A percentile compares a stretch with the other conserved stretches of the same genome.
These are phyloP conservation scores for Saturnispora gosingensis DNA, from an alignment of 805 yeast species.

Conservation along the genomic window DNA sequence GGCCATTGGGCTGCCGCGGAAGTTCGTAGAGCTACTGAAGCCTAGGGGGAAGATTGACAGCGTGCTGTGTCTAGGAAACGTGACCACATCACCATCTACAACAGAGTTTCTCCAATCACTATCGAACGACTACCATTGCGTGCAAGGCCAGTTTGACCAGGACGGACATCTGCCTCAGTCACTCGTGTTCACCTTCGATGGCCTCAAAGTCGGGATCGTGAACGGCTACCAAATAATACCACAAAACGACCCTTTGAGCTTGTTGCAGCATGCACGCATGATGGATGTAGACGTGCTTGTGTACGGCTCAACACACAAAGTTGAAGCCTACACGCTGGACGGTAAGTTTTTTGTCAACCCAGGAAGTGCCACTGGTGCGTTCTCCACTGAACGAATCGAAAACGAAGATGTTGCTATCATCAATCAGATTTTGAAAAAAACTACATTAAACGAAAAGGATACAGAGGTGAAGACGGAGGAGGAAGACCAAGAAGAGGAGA, in stretches of 20 bases:
- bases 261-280: slow-evolving; percentile 76
- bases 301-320: slow-evolving; percentile 90
- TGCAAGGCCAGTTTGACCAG: slow-evolving; percentile 76
- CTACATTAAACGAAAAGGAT: slow-evolving; percentile 6
- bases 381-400: slow-evolving; percentile 52
- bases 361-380: slow-evolving; percentile 94
- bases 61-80: slow-evolving; percentile 79
- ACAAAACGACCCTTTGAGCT: slow-evolving; percentile 74
- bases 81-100: slow-evolving; percentile 58
- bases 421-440: slow-evolving; percentile 22
- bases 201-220: slow-evolving; percentile 71
- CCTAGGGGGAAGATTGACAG: slow-evolving; percentile 77
- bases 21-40: slow-evolving; percentile 66
- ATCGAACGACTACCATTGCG: slow-evolving; percentile 65
- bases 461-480: neutral
- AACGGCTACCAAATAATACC: slow-evolving; percentile 83
- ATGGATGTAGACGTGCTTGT: slow-evolving; percentile 84
- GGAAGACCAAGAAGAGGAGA: neutral
- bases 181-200: slow-evolving; percentile 57
- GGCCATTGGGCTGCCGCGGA: slow-evolving; percentile 49
- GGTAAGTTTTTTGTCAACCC: slow-evolving; percentile 94
- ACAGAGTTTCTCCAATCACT: slow-evolving; percentile 54
- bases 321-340: slow-evolving; percentile 87
- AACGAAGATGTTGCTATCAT: slow-evolving; percentile 39
- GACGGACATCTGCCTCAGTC: slow-evolving; percentile 47